Percentiles rank a stretch among this genome's conserved stretches.
These are phyloP conservation scores for Flagelloscypha sp. DNA, from an alignment of 768 basidiomycete genomes.

Conservation along the genomic window DNA sequence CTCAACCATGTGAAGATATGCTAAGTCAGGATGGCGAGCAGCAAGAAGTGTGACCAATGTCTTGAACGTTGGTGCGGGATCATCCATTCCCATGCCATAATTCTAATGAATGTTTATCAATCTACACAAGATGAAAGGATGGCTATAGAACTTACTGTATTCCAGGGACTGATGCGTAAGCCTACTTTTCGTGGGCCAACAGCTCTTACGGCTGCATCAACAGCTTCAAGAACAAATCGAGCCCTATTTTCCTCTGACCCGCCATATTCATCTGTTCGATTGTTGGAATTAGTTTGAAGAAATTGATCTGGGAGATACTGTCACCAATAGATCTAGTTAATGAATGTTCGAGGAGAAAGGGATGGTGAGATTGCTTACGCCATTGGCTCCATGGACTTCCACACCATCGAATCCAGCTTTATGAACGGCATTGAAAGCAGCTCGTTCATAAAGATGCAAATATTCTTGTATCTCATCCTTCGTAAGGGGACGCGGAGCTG, in stretches of 20 bases:
- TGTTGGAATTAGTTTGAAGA: constrained; percentile 32
- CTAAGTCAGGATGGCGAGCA: constrained; percentile 26
- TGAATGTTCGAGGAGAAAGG: too few relatives aligned
- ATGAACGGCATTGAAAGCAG: constrained; percentile 35
- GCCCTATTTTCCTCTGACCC: constrained; percentile 42
- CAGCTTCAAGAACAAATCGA: constrained; percentile 38
- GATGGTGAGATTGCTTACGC: too few relatives aligned
- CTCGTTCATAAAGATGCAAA: constrained; percentile 31
- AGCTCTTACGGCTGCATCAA: constrained; percentile 32
- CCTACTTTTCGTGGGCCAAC: constrained; percentile 37
- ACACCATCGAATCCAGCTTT: constrained; percentile 51
- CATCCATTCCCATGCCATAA: constrained; percentile 32
- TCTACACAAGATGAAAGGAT: too few relatives aligned
- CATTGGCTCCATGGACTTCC: constrained; percentile 31
- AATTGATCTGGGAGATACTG: constrained; percentile 39
- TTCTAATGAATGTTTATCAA: too few relatives aligned
- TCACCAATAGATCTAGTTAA: too few relatives aligned
- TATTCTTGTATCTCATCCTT: constrained; percentile 32
- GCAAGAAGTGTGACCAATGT: constrained; percentile 32
- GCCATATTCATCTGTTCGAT: constrained; percentile 45
- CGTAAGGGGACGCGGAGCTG: constrained; percentile 25
- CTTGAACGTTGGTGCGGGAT: constrained; percentile 35
- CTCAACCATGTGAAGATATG: constrained; percentile 39
- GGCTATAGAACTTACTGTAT: too few relatives aligned
- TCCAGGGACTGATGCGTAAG: constrained; percentile 42